Conservation (phyloP, 2,329 filamentous ascomycete species). For the Penicillium sp. region DNA sequence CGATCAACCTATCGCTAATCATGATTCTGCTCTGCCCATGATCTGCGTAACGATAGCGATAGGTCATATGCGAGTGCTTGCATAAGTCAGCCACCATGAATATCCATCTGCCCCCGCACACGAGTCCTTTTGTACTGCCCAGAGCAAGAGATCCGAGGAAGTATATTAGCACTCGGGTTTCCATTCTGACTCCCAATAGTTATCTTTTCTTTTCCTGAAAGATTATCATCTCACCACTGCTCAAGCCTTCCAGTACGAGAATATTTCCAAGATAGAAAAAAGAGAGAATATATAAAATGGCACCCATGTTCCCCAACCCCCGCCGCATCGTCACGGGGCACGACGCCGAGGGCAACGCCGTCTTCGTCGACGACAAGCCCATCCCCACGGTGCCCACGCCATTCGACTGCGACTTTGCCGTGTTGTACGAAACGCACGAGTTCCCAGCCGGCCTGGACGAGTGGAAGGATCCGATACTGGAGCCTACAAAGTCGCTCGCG, state of each 20-base stretch:
- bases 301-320: conserved; percentile 5
- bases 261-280: background rate
- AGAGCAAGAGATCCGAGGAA: no score
- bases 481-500: background rate
- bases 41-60: background rate
- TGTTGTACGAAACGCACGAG: conserved; percentile 6
- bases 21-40: background rate
- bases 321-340: conserved; percentile 10
- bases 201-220: background rate
- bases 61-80: background rate
- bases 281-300: background rate
- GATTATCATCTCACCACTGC: background rate
- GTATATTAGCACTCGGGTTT: background rate
- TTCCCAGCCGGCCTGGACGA: conserved; percentile 7
- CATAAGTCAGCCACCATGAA: background rate
- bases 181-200: background rate
- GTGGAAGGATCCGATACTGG: background rate
- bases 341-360: conserved; percentile 3
- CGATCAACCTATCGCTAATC: background rate
- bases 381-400: conserved; percentile 1
- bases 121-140: background rate
- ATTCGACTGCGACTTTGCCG: conserved; percentile 4
- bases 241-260: background rate
- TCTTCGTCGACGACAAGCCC: background rate
- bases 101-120: background rate